These are phyloP conservation scores for Nasturtium officinale DNA, from an alignment of 345 rosid species.

Conservation along the genomic window DNA sequence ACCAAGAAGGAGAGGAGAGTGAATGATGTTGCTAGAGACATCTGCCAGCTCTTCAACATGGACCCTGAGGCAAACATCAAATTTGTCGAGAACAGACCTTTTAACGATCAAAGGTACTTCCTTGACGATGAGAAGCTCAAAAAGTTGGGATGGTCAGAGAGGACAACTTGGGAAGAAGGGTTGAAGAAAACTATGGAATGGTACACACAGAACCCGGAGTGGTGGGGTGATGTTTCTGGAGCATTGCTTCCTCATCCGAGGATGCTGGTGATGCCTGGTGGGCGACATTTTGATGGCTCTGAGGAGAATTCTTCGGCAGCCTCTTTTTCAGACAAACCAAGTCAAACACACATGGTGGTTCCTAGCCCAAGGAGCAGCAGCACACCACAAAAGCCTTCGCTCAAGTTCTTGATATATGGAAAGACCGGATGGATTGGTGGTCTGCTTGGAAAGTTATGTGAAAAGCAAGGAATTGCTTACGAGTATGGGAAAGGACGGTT, in stretches of 20 bases:
- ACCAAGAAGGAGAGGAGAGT: constrained; percentile 92
- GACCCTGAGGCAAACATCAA: constrained; percentile 69
- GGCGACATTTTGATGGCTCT: constrained; percentile 72
- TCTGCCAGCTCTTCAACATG: constrained; percentile 71
- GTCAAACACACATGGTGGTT: constrained; percentile 64
- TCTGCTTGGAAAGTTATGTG: constrained; percentile 65
- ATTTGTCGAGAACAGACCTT: constrained; percentile 84
- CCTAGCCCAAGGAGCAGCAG: constrained; percentile 51
- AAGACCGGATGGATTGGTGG: constrained; percentile 88
- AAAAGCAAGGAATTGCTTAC: constrained; percentile 66
- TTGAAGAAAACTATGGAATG: constrained; percentile 81
- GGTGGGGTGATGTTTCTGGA: constrained; percentile 98
- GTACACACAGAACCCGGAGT: constrained; percentile 82
- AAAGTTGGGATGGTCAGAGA: constrained; percentile 80
- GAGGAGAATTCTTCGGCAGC: constrained; percentile 55
- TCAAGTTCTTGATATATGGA: constrained; percentile 75
- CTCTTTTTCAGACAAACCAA: constrained; percentile 40
- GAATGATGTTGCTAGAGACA: constrained; percentile 77
- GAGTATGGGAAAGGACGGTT: constrained; percentile 76
- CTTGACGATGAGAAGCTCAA: constrained; percentile 82
- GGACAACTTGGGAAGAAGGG: constrained; percentile 84
- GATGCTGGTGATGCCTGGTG: constrained; percentile 96
- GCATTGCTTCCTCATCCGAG: constrained; percentile 93
- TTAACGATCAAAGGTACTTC: constrained; percentile 89
- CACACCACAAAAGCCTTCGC: constrained; percentile 49